phyloP scores from a whole-genome alignment of 768 basidiomycete genomes.

The Mycena leptocephala region DNA sequence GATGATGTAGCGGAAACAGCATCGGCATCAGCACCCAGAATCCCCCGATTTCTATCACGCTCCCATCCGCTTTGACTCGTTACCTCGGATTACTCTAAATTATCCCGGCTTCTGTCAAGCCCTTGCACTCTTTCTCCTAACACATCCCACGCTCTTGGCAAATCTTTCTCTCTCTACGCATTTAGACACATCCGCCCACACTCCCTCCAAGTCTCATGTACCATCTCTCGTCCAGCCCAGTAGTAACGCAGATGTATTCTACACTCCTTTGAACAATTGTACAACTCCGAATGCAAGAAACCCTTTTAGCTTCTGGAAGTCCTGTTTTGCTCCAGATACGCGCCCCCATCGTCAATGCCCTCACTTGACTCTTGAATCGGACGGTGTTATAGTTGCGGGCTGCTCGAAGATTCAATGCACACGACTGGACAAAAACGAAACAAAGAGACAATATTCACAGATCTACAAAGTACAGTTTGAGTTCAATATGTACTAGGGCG shows the following conservation, averaged over 20 bases:
- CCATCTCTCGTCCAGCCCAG: background rate
- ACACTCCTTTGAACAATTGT: slow-evolving; percentile 14
- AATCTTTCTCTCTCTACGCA: background rate
- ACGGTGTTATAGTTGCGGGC: no score
- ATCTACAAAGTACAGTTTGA: no score
- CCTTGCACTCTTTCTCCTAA: background rate
- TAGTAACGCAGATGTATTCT: background rate
- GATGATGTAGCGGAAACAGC: slow-evolving; percentile 11
- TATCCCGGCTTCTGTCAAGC: no score
- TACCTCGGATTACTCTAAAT: no score
- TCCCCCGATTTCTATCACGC: background rate
- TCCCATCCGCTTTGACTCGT: background rate
- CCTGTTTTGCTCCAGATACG: no score
- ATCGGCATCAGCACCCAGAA: background rate
- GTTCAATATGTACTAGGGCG: no score
- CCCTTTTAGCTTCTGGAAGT: no score
- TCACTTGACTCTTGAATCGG: no score
- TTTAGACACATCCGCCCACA: background rate
- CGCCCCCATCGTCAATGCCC: no score
- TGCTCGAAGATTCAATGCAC: no score
- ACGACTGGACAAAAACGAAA: no score
- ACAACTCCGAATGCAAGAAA: background rate
- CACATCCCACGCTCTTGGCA: background rate
- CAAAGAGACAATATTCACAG: no score
- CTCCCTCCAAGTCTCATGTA: background rate